phyloP scores from a whole-genome alignment of 331 rosid genomes.

The Rosa hybrid region DNA sequence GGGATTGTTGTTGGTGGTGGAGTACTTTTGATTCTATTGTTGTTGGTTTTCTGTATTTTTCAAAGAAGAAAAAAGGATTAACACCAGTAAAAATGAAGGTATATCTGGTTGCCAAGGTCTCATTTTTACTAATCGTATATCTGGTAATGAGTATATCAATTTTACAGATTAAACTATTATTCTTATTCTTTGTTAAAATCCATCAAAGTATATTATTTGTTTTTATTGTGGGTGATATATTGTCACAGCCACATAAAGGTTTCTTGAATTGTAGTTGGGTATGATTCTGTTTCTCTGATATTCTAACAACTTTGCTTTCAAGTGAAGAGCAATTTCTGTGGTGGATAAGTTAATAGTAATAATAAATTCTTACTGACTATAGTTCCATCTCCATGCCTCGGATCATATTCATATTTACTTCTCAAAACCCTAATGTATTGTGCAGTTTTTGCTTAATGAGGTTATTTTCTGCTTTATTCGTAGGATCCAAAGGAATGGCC shows the following conservation, averaged over 20 bases:
- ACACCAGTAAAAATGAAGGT: too few relatives aligned
- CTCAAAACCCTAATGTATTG: neutral
- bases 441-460: neutral
- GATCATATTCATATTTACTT: neutral
- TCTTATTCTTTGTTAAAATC: neutral
- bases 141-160: too few relatives aligned
- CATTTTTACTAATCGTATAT: too few relatives aligned
- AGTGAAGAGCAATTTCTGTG: neutral
- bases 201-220: neutral
- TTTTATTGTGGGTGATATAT: neutral
- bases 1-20: too few relatives aligned
- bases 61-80: too few relatives aligned
- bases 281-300: neutral
- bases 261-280: neutral
- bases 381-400: neutral
- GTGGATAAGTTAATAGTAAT: neutral
- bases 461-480: neutral
- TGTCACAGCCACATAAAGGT: neutral
- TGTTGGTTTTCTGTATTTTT: too few relatives aligned
- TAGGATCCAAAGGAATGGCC: constrained; percentile 92
- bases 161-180: too few relatives aligned
- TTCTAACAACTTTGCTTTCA: neutral
- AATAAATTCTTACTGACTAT: neutral
- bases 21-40: too few relatives aligned
- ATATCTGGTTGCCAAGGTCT: too few relatives aligned